Evolutionary conservation across 345 rosid genomes (phyloP).

Genomic region (Leavenworthia alabamica): DNA sequence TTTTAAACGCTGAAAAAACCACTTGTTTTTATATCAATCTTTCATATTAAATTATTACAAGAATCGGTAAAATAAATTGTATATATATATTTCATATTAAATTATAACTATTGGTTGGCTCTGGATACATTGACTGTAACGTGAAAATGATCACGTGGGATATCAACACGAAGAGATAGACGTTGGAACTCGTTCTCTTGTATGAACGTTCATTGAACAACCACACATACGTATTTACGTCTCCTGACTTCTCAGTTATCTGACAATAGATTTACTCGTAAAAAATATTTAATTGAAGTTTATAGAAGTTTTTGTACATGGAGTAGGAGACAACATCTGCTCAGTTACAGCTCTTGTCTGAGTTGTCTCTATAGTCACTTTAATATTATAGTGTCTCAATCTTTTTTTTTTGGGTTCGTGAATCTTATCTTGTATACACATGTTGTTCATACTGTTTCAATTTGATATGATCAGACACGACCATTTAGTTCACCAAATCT

Average conservation of each 20-base stretch:
- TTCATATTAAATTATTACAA: background rate
- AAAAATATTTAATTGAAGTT: background rate
- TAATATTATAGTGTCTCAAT: constrained; percentile 16
- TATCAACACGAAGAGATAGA: constrained; percentile 30
- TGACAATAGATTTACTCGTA: background rate
- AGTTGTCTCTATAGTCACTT: constrained; percentile 9
- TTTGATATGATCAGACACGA: constrained; percentile 6
- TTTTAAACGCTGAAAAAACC: too few relatives aligned
- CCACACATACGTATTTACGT: constrained; percentile 10
- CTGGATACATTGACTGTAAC: constrained; percentile 21
- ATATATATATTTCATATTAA: background rate
- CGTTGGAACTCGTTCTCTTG: constrained; percentile 29
- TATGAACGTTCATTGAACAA: constrained; percentile 25
- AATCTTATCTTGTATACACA: background rate
- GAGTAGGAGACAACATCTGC: constrained; percentile 29
- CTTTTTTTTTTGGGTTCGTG: background rate
- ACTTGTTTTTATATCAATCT: too few relatives aligned
- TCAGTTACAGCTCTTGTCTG: constrained; percentile 25
- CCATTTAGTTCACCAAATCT: background rate
- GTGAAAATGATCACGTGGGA: constrained; percentile 25
- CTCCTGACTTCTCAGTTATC: constrained; percentile 3
- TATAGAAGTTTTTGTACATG: constrained; percentile 17
- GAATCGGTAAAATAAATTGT: background rate
- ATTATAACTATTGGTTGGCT: background rate
- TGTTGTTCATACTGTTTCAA: constrained; percentile 1